Percentiles rank a stretch among this genome's conserved stretches.
phyloP scores from a whole-genome alignment of 306 rosid genomes.

The Fragaria vesca region DNA sequence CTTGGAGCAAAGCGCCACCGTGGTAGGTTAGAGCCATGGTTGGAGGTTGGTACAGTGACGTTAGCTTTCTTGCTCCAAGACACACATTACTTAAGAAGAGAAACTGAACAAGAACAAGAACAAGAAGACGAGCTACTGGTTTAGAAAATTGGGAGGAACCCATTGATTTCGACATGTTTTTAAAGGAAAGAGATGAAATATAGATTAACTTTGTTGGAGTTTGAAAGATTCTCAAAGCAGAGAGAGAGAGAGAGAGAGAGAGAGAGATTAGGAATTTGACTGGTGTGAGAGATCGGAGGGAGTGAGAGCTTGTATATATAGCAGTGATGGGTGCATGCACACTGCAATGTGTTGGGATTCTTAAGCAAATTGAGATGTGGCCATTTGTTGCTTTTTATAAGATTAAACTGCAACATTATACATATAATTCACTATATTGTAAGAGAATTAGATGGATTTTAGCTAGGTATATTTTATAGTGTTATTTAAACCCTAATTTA shows the following conservation, averaged over 20 bases:
- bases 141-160: constrained; percentile 16
- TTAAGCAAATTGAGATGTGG: neutral
- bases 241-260: neutral
- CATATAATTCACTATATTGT: neutral
- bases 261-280: neutral
- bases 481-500: neutral
- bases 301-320: constrained; percentile 18
- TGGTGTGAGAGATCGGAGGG: neutral
- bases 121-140: neutral
- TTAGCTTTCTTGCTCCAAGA: constrained; percentile 29
- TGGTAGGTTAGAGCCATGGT: constrained; percentile 23
- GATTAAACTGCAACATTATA: neutral
- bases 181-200: neutral
- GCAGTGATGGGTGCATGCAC: constrained; percentile 27
- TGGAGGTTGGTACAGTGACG: constrained; percentile 30
- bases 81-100: constrained; percentile 12
- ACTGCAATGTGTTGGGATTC: neutral
- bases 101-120: neutral
- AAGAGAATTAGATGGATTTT: neutral
- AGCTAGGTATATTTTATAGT: neutral
- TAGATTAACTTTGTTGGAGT: neutral
- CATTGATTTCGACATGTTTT: constrained; percentile 1
- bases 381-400: neutral
- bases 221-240: neutral
- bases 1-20: constrained; percentile 33